phyloP scores from a whole-genome alignment of 345 rosid species.

The Salix caprea region DNA sequence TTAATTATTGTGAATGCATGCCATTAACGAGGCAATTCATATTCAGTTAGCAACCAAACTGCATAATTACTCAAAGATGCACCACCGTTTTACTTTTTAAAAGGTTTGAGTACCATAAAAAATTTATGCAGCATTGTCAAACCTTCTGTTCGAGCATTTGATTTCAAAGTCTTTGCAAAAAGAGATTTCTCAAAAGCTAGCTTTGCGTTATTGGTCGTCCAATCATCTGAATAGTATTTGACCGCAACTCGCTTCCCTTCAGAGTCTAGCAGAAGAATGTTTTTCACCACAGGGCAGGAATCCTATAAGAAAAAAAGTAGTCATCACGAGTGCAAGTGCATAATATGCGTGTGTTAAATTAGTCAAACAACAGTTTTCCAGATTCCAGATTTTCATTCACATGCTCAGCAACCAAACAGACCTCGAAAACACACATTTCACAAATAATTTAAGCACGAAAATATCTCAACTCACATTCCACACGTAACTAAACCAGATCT shows the following conservation, averaged over 20 bases:
- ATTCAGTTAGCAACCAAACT: not conserved
- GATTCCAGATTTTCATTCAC: not conserved
- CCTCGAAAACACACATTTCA: too few species aligned
- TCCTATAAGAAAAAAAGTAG: conserved; percentile 36
- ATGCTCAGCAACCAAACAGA: not conserved
- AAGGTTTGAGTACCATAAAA: not conserved
- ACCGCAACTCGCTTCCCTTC: conserved; percentile 93
- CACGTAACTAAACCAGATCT: not conserved
- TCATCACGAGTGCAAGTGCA: not conserved
- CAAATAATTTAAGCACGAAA: too few species aligned
- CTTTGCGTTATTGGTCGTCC: conserved; percentile 73
- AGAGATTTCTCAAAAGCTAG: conserved; percentile 68
- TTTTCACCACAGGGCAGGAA: conserved; percentile 71
- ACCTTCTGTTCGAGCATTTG: conserved; percentile 92
- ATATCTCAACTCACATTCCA: not conserved
- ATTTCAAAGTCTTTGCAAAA: conserved; percentile 70
- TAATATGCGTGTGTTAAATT: not conserved
- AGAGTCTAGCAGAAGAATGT: conserved; percentile 85
- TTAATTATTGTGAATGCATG: not conserved
- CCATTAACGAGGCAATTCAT: not conserved
- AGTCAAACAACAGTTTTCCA: not conserved
- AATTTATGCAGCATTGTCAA: not conserved
- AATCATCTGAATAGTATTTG: conserved; percentile 83
- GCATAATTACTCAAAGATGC: not conserved
- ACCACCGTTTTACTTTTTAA: not conserved